These are phyloP conservation scores for Cruciata laevipes DNA, from an alignment of 257 asterid species.

Conservation along the genomic window DNA sequence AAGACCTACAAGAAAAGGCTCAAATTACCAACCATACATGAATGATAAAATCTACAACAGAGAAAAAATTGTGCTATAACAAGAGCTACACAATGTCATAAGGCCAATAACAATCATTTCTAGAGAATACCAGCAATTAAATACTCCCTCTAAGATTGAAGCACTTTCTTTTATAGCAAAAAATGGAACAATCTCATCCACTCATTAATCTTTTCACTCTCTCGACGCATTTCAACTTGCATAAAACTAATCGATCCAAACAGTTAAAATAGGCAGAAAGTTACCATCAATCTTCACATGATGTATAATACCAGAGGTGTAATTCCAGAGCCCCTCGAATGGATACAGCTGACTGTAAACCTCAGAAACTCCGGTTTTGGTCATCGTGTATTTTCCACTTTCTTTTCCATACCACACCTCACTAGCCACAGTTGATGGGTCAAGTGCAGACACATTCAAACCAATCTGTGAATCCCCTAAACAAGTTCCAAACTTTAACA, in stretches of 20 bases:
- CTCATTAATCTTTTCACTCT: no score
- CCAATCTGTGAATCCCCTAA: conserved; percentile 50
- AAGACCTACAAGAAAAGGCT: conserved; percentile 41
- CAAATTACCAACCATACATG: background rate
- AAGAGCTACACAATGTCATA: no score
- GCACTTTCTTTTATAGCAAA: no score
- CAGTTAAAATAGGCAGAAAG: conserved; percentile 10
- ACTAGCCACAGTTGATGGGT: conserved; percentile 58
- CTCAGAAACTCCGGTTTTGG: conserved; percentile 45
- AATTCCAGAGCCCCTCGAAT: conserved; percentile 74
- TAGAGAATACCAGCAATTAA: background rate
- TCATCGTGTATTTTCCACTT: conserved; percentile 41
- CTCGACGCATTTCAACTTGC: no score
- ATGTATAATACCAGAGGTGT: conserved; percentile 77
- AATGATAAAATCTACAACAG: background rate
- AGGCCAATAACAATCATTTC: background rate
- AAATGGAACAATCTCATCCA: no score
- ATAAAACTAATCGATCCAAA: background rate
- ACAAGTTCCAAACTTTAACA: background rate
- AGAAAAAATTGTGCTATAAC: background rate
- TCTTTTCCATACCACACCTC: conserved; percentile 76
- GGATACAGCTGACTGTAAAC: conserved; percentile 75
- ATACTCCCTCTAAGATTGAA: background rate
- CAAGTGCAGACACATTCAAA: conserved; percentile 51
- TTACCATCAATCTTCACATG: conserved; percentile 74